Evolutionary conservation across 2,329 filamentous ascomycete genomes (phyloP).

Genomic region (Colletotrichum salicis): DNA sequence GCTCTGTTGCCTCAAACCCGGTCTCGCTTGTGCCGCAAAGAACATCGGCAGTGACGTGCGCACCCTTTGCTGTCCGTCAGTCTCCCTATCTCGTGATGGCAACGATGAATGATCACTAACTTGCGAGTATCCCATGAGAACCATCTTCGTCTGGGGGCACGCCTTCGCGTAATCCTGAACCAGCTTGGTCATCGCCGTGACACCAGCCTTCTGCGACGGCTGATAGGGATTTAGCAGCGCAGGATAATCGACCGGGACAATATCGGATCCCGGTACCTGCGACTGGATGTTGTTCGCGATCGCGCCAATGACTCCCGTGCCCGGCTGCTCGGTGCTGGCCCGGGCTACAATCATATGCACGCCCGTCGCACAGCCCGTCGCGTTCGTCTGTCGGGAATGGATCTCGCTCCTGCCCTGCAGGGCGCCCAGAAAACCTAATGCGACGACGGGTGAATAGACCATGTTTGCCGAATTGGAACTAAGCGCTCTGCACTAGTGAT

Average conservation of each 20-base stretch:
- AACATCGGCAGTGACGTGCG: constrained; percentile 49
- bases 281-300: constrained; percentile 46
- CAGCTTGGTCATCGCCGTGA: constrained; percentile 43
- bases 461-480: background rate
- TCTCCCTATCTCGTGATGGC: constrained; percentile 17
- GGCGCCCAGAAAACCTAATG: constrained; percentile 24
- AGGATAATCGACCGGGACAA: constrained; percentile 51
- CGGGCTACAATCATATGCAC: constrained; percentile 53
- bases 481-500: background rate
- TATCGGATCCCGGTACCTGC: constrained; percentile 46
- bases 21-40: constrained; percentile 50
- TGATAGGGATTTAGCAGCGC: constrained; percentile 46
- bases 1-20: constrained; percentile 39
- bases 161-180: constrained; percentile 47
- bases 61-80: constrained; percentile 42
- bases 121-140: constrained; percentile 55
- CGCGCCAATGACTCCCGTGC: constrained; percentile 46
- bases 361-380: constrained; percentile 45
- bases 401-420: constrained; percentile 6
- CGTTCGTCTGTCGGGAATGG: constrained; percentile 1
- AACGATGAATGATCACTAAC: constrained; percentile 38
- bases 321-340: constrained; percentile 48
- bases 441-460: constrained; percentile 26
- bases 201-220: constrained; percentile 48
- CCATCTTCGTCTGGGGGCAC: constrained; percentile 52